These are phyloP conservation scores for Pythium dissimile DNA, from an alignment of 352 stramenopile genomes.

Conservation along the genomic window DNA sequence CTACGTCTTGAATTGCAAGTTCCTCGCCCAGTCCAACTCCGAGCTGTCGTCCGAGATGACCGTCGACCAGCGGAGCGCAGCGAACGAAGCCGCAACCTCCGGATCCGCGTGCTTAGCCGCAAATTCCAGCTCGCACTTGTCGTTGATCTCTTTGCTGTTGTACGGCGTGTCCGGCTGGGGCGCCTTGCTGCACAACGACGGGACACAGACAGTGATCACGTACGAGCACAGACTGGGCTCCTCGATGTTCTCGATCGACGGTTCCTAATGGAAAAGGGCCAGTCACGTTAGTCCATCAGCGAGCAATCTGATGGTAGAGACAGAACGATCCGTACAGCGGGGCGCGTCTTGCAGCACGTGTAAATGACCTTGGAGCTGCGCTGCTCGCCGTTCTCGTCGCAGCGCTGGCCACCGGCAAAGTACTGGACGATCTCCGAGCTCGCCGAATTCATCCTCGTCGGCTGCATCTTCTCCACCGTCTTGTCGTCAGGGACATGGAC, in stretches of 20 bases:
- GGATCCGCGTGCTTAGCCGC: conserved; percentile 28
- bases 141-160: conserved; percentile 34
- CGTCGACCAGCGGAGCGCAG: conserved; percentile 68
- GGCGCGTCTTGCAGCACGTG: conserved; percentile 69
- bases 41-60: conserved; percentile 83
- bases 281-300: too few relatives aligned
- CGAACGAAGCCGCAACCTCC: conserved; percentile 59
- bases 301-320: background rate
- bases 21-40: conserved; percentile 75
- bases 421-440: conserved; percentile 61
- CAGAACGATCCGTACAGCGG: conserved; percentile 20
- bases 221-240: conserved; percentile 82
- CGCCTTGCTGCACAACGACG: conserved; percentile 52
- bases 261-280: too few relatives aligned
- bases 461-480: conserved; percentile 17
- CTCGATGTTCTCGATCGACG: conserved; percentile 72
- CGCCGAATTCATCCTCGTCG: conserved; percentile 16
- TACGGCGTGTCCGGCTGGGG: conserved; percentile 24
- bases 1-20: conserved; percentile 61
- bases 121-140: conserved; percentile 59
- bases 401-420: conserved; percentile 74
- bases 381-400: conserved; percentile 77
- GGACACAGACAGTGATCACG: conserved; percentile 76
- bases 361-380: conserved; percentile 75
- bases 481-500: conserved; percentile 39